Conservation (phyloP, 164 flowering plant genomes). For the Aristolochia californica region DNA sequence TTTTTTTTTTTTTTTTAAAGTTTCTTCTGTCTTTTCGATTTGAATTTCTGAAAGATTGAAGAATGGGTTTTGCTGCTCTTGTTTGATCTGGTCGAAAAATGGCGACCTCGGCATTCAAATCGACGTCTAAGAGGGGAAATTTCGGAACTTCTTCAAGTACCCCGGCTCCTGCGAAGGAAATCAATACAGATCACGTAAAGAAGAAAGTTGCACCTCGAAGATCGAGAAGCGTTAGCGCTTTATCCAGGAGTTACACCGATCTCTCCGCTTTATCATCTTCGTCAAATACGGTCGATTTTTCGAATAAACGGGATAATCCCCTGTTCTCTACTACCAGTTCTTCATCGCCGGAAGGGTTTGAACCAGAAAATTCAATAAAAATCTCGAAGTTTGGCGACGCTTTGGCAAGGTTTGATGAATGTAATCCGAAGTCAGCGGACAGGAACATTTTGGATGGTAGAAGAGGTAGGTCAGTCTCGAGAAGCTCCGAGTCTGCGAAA, state of each 20-base stretch:
- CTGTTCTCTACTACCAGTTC: conserved; percentile 30
- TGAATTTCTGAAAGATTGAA: too few relatives aligned
- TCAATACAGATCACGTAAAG: conserved; percentile 10
- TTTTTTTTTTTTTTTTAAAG: too few relatives aligned
- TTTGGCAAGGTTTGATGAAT: not conserved
- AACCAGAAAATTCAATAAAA: conserved; percentile 2
- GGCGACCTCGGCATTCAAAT: conserved; percentile 59
- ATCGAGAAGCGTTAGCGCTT: conserved; percentile 60
- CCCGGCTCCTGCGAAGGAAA: conserved; percentile 10
- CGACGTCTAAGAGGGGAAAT: conserved; percentile 40
- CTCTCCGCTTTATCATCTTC: not conserved
- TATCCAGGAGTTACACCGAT: conserved; percentile 19
- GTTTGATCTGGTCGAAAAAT: conserved; percentile 14
- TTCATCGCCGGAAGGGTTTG: conserved; percentile 17
- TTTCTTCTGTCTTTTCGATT: too few relatives aligned
- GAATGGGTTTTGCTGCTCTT: not conserved
- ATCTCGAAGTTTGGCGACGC: conserved; percentile 6
- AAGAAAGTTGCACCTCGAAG: conserved; percentile 26
- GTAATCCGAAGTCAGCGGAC: conserved; percentile 1
- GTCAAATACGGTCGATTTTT: conserved; percentile 21
- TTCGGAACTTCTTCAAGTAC: conserved; percentile 7
- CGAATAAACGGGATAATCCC: conserved; percentile 59
- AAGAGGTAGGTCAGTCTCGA: conserved; percentile 49
- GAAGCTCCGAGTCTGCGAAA: conserved; percentile 15
- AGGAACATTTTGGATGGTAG: conserved; percentile 15